Evolutionary conservation across 1,284 basidiomycete genomes (phyloP).

Genomic region (Puccinia triticina): DNA sequence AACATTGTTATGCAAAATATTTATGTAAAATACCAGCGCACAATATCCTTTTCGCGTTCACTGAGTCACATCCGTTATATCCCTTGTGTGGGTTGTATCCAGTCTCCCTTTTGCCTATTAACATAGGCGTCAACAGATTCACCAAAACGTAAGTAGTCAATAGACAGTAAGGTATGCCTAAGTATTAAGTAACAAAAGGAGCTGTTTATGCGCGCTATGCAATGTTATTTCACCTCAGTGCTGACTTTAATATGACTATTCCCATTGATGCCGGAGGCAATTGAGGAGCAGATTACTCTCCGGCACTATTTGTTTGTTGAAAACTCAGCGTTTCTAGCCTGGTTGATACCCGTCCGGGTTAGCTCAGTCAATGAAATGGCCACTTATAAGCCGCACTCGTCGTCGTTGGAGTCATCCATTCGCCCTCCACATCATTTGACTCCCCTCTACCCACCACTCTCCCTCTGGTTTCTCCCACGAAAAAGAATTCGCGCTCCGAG

Average conservation of each 20-base stretch:
- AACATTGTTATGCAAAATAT: neutral
- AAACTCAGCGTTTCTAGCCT: conserved; percentile 11
- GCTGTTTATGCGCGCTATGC: conserved; percentile 20
- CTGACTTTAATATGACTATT: conserved; percentile 11
- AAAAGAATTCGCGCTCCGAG: neutral
- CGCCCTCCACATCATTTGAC: neutral
- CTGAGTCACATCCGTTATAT: neutral
- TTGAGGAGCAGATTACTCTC: neutral
- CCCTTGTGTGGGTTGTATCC: neutral
- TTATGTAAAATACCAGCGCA: neutral
- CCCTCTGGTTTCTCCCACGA: neutral
- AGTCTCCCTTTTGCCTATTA: neutral
- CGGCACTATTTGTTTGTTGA: neutral
- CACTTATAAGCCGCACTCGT: neutral
- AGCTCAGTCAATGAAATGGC: neutral
- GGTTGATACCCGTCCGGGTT: neutral
- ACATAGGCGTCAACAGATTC: neutral
- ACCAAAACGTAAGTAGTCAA: neutral
- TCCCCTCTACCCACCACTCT: neutral
- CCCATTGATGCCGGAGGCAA: conserved; percentile 16
- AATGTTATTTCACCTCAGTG: conserved; percentile 11
- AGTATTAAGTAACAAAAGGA: conserved; percentile 1
- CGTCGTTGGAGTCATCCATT: neutral
- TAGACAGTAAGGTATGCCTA: neutral
- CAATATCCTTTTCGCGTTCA: neutral